phyloP scores from a whole-genome alignment of 768 basidiomycete species.

The Amanita thiersii region DNA sequence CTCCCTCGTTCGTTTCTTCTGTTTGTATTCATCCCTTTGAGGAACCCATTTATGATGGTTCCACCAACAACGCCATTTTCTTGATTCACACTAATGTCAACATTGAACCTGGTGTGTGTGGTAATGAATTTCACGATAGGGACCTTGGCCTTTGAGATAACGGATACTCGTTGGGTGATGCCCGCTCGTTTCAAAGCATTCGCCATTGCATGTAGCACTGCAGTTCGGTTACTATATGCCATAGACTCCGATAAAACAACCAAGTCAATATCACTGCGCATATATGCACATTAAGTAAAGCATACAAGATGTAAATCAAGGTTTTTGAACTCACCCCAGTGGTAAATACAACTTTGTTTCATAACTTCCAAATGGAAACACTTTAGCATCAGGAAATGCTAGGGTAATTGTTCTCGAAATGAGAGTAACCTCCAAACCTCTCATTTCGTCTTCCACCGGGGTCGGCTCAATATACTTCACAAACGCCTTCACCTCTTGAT shows the following conservation, averaged over 20 bases:
- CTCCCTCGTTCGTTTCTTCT: slow-evolving; percentile 23
- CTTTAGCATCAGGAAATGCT: slow-evolving; percentile 72
- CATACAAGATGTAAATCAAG: not conserved
- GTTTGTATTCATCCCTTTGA: slow-evolving; percentile 45
- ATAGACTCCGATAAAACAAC: slow-evolving; percentile 78
- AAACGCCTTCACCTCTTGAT: slow-evolving; percentile 81
- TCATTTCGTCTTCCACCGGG: slow-evolving; percentile 76
- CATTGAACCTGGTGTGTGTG: slow-evolving; percentile 68
- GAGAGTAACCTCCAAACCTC: slow-evolving; percentile 60
- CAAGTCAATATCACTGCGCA: slow-evolving; percentile 96
- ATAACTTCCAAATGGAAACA: slow-evolving; percentile 87
- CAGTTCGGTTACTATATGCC: slow-evolving; percentile 59
- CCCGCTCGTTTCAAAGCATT: slow-evolving; percentile 64
- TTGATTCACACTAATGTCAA: slow-evolving; percentile 94
- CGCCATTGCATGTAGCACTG: slow-evolving; percentile 71
- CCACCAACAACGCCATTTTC: slow-evolving; percentile 76
- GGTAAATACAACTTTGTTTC: slow-evolving; percentile 93
- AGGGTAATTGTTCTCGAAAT: slow-evolving; percentile 58
- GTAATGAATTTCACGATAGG: slow-evolving; percentile 97
- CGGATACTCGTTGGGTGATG: slow-evolving; percentile 70
- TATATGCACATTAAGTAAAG: slow-evolving; percentile 13
- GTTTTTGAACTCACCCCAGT: slow-evolving; percentile 54
- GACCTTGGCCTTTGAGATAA: slow-evolving; percentile 91
- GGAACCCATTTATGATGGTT: slow-evolving; percentile 71
- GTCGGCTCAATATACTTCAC: slow-evolving; percentile 84